Percentiles rank a stretch among this genome's conserved stretches.
phyloP scores from a whole-genome alignment of 2,329 filamentous ascomycete genomes.

The Rutstroemia sydowiana region DNA sequence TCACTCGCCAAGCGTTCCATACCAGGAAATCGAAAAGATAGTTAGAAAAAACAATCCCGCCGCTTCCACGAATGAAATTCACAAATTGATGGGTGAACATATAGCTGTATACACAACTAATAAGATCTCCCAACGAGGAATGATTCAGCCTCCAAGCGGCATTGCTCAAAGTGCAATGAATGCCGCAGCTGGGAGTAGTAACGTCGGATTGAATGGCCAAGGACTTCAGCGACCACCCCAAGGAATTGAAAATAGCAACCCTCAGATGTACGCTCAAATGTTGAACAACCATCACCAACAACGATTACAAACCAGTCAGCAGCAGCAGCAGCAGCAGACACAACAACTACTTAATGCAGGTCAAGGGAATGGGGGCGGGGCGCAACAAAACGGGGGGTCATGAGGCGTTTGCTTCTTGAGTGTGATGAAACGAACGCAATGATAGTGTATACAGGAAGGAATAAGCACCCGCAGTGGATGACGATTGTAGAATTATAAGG shows the following conservation, averaged over 20 bases:
- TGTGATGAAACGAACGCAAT: not conserved
- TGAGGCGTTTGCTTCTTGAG: not conserved
- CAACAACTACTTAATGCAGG: conserved; percentile 12
- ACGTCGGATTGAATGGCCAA: conserved; percentile 8
- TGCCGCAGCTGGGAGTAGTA: conserved; percentile 37
- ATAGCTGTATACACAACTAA: conserved; percentile 5
- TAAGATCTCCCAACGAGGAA: conserved; percentile 28
- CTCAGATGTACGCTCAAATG: conserved; percentile 44
- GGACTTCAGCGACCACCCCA: conserved; percentile 8
- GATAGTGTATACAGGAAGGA: not conserved
- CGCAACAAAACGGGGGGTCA: conserved; percentile 8
- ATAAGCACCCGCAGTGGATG: not conserved
- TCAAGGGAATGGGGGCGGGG: conserved; percentile 12
- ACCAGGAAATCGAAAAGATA: conserved; percentile 1
- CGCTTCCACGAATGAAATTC: conserved; percentile 3
- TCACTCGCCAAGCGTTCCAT: not conserved
- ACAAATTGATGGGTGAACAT: conserved; percentile 31
- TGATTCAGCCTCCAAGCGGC: conserved; percentile 31
- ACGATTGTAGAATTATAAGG: conserved; percentile 9
- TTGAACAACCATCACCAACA: conserved; percentile 40
- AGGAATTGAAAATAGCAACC: conserved; percentile 35
- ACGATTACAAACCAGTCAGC: conserved; percentile 17
- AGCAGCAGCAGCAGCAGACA: conserved; percentile 27
- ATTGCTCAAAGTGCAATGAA: conserved; percentile 44
- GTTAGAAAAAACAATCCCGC: conserved; percentile 1